Conservation (phyloP, 257 asterid species). For the Ehretia macrophylla region DNA sequence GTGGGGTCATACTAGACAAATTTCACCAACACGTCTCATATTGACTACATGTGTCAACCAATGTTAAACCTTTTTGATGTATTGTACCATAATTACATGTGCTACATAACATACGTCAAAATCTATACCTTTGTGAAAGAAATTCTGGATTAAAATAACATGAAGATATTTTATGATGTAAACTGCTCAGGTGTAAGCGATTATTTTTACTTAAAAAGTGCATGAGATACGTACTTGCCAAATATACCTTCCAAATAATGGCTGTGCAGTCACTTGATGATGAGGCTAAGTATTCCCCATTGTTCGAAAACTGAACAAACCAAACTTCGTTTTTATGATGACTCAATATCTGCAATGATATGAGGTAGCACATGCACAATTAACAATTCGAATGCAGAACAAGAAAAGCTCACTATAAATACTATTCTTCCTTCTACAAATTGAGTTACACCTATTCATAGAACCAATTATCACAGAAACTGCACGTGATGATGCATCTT, state of each 20-base stretch:
- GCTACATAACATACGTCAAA: too few species aligned
- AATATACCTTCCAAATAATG: constrained; percentile 79
- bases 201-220: background rate
- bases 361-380: constrained; percentile 12
- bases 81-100: too few species aligned
- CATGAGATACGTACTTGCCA: constrained; percentile 1
- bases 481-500: too few species aligned
- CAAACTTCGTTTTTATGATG: constrained; percentile 81
- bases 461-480: too few species aligned
- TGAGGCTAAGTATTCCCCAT: constrained; percentile 76
- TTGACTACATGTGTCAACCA: too few species aligned
- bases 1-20: too few species aligned
- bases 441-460: constrained; percentile 4
- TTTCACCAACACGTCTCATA: too few species aligned
- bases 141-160: background rate
- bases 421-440: background rate
- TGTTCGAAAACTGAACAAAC: constrained; percentile 88
- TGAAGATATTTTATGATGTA: background rate
- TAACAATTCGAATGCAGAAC: constrained; percentile 23
- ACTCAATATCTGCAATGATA: constrained; percentile 58
- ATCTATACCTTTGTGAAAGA: too few species aligned
- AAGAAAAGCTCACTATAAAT: background rate
- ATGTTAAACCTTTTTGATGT: too few species aligned
- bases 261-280: constrained; percentile 86
- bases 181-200: too few species aligned